Evolutionary conservation across 2,329 filamentous ascomycete species (phyloP), one percentile per base, ranked within the genome.

Genomic region (Arthrobotrys sphaeroides): DNA sequence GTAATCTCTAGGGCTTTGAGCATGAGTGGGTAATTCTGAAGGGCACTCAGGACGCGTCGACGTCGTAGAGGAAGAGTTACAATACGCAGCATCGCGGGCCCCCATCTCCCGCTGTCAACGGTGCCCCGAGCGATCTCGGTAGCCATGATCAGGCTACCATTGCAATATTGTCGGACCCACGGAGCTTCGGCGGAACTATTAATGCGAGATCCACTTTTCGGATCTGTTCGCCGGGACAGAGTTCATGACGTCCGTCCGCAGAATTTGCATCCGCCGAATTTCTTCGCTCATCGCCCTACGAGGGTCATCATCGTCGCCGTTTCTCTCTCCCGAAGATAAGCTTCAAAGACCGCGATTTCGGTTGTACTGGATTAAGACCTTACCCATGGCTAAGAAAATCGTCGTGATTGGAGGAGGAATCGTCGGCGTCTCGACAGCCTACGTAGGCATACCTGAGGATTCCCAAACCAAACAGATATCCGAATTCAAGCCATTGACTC

Each of bases 371-470:
- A 22, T 6, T n/a, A 55, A 55, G 18, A 10, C 38, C 31, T 22
- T 20, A 10, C 53, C 18, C 47, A 74, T 74, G 64, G 42, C 72
- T 10, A 60, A 65, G 26, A 75, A 51, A 16, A 31, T 75, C n/a
- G 53, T 75, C 16, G 47, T 75, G 13, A 47, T 77, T 20, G 73
- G 73, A 24, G 73, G 73, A 28, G 73, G 73, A 5, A 77, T 77
- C 16, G 55, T 77, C 13, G 73, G 73, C 18, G 73, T 77, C 20
- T 77, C 66, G 5, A 40, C 73, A 12, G 73, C 73, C 33, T 77
- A 77, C 45, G 73, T 77, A 28, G 59, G 66, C 13, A 45, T 28
- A 47, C 28, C 43, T 55, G 38, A 28, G 18, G 43, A 55, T 31
- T 55, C 31, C 24, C 33, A 60, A 28, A 7, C 28, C 26, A 31